These are phyloP conservation scores for Aspergillus nidulans DNA, from an alignment of 495 filamentous ascomycete species.

Conservation along the genomic window DNA sequence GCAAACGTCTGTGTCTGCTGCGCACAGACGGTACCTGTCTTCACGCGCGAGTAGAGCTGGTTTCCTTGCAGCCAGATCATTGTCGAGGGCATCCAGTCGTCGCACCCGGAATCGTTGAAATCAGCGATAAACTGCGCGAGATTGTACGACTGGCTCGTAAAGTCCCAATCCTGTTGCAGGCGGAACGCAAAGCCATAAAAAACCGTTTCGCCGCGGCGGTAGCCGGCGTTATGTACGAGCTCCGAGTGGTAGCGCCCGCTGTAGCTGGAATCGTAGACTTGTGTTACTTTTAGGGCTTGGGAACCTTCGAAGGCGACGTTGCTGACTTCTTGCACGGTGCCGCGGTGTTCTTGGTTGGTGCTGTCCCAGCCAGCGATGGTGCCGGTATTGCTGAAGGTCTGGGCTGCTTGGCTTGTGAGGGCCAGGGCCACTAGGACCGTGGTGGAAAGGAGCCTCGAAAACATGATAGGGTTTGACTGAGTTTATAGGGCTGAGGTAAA, in stretches of 20 bases:
- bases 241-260: slow-evolving; percentile 55
- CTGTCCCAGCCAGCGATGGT: slow-evolving; percentile 45
- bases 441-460: background rate
- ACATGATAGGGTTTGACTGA: background rate
- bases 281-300: slow-evolving; percentile 50
- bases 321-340: slow-evolving; percentile 44
- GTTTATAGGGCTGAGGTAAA: too few species aligned
- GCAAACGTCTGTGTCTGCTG: slow-evolving; percentile 29
- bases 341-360: slow-evolving; percentile 39
- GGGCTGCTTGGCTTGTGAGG: slow-evolving; percentile 19
- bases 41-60: slow-evolving; percentile 44
- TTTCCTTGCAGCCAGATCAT: slow-evolving; percentile 50
- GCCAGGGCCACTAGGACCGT: background rate
- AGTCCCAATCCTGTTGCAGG: slow-evolving; percentile 47
- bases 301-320: slow-evolving; percentile 41
- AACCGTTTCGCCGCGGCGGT: slow-evolving; percentile 44
- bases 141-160: slow-evolving; percentile 47
- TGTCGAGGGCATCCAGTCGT: slow-evolving; percentile 49
- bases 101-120: slow-evolving; percentile 44
- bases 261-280: slow-evolving; percentile 45
- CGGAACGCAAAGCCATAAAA: slow-evolving; percentile 56
- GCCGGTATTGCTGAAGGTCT: slow-evolving; percentile 48
- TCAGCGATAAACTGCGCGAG: slow-evolving; percentile 55
- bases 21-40: slow-evolving; percentile 40
- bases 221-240: slow-evolving; percentile 41